Conservation (phyloP, 176 grass and related monocot species). For the Alloteropsis semialata region DNA sequence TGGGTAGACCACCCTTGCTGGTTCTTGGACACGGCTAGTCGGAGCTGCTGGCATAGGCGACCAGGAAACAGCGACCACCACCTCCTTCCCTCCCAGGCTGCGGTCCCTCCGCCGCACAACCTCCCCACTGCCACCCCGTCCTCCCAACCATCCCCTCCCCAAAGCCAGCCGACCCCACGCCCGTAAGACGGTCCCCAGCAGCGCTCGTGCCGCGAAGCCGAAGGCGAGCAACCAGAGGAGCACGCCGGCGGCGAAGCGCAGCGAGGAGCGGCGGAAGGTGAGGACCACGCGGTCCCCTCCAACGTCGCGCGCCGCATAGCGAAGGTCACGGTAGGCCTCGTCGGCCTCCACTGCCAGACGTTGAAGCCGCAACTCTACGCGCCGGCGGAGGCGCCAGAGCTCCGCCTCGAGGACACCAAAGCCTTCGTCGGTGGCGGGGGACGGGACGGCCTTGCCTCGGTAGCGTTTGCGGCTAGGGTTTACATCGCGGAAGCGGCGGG, state of each 20-base stretch:
- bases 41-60: background rate
- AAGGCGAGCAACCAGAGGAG: slow-evolving; percentile 50
- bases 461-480: slow-evolving; percentile 28
- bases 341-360: slow-evolving; percentile 41
- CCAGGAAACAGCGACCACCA: slow-evolving; percentile 46
- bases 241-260: slow-evolving; percentile 40
- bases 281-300: slow-evolving; percentile 53
- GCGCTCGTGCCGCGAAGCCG: slow-evolving; percentile 29
- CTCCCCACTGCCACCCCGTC: background rate
- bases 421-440: background rate
- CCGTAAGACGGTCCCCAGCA: slow-evolving; percentile 32
- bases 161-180: slow-evolving; percentile 22
- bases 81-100: slow-evolving; percentile 67
- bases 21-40: slow-evolving; percentile 27
- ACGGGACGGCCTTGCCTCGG: background rate
- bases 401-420: slow-evolving; percentile 14
- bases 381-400: slow-evolving; percentile 46
- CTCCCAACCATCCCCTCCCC: slow-evolving; percentile 10
- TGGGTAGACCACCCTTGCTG: slow-evolving; percentile 15
- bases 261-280: slow-evolving; percentile 63
- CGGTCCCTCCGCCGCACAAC: slow-evolving; percentile 53
- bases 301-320: slow-evolving; percentile 42
- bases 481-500: slow-evolving; percentile 27
- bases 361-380: slow-evolving; percentile 43
- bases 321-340: slow-evolving; percentile 60